A percentile compares a stretch with the other conserved stretches of the same genome.
These are phyloP conservation scores for Hypomyces perniciosus DNA, from an alignment of 2,329 filamentous ascomycete species.

Conservation along the genomic window DNA sequence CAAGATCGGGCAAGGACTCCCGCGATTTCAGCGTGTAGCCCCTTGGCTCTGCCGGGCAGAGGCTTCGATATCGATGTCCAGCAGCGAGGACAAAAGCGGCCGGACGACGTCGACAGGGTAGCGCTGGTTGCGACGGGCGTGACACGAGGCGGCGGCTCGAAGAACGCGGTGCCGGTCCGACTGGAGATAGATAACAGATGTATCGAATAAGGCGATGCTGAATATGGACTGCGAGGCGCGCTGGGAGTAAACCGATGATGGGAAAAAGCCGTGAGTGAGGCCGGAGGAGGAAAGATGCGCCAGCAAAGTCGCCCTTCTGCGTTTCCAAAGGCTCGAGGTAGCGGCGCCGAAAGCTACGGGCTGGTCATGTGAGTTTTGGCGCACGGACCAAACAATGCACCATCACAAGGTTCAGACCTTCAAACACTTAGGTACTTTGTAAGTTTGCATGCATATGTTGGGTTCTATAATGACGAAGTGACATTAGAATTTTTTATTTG, in stretches of 20 bases:
- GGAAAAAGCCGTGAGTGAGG: conserved; percentile 1
- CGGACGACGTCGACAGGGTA: not conserved
- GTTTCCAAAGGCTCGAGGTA: conserved; percentile 10
- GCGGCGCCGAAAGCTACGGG: conserved; percentile 7
- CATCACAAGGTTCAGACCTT: not conserved
- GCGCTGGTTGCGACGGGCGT: conserved; percentile 5
- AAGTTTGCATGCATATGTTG: too few species aligned
- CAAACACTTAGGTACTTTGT: not conserved
- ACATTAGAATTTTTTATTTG: not conserved
- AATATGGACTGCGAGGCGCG: not conserved
- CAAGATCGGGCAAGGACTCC: not conserved
- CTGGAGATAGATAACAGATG: not conserved
- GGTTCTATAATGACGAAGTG: too few species aligned
- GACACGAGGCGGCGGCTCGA: not conserved
- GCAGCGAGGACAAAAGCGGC: not conserved
- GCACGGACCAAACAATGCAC: conserved; percentile 20
- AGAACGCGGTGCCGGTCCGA: not conserved
- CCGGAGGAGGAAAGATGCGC: conserved; percentile 9
- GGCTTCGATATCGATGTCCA: not conserved
- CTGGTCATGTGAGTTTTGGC: conserved; percentile 27
- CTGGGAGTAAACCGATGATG: not conserved
- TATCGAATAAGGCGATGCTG: not conserved
- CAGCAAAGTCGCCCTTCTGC: conserved; percentile 12
- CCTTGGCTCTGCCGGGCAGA: not conserved
- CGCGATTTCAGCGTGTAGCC: not conserved